A percentile compares a stretch with the other conserved stretches of the same genome.
Evolutionary conservation across 257 asterid genomes (phyloP).

Genomic region (Euphrasia confusa): DNA sequence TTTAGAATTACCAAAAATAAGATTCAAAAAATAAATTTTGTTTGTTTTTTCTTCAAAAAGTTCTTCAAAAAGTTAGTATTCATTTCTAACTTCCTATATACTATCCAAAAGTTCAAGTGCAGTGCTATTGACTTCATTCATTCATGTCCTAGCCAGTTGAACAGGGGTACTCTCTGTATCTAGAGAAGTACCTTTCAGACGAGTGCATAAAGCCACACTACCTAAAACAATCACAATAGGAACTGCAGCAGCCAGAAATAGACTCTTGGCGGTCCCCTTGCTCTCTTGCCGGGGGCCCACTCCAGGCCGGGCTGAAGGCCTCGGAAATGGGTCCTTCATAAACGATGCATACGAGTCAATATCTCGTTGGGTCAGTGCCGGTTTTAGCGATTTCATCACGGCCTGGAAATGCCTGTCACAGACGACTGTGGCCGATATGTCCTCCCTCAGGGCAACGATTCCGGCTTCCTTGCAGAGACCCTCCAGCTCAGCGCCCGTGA

Average conservation of each 20-base stretch:
- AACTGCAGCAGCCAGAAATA: constrained; percentile 25
- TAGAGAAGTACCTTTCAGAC: constrained; percentile 32
- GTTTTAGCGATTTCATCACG: constrained; percentile 53
- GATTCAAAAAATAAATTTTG: no score
- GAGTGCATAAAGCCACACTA: constrained; percentile 2
- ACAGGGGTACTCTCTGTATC: constrained; percentile 16
- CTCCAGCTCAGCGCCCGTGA: constrained; percentile 88
- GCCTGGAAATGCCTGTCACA: constrained; percentile 60
- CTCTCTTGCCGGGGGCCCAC: constrained; percentile 13
- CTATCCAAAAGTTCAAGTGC: no score
- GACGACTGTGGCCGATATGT: constrained; percentile 62
- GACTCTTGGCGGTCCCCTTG: constrained; percentile 24
- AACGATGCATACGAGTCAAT: constrained; percentile 59
- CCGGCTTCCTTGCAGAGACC: constrained; percentile 90
- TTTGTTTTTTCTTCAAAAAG: no score
- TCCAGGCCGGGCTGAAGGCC: constrained; percentile 22
- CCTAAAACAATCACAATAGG: no score
- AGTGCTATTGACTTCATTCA: no score
- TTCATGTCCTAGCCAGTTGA: constrained; percentile 32
- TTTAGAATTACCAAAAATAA: no score
- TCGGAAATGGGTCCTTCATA: constrained; percentile 39
- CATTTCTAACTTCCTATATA: no score
- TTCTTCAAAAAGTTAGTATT: no score
- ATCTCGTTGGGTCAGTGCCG: constrained; percentile 59
- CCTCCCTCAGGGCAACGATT: constrained; percentile 80